Evolutionary conservation across 2,329 filamentous ascomycete species (phyloP), one percentile per base, ranked within the genome.

Genomic region (Penicillium decumbens): DNA sequence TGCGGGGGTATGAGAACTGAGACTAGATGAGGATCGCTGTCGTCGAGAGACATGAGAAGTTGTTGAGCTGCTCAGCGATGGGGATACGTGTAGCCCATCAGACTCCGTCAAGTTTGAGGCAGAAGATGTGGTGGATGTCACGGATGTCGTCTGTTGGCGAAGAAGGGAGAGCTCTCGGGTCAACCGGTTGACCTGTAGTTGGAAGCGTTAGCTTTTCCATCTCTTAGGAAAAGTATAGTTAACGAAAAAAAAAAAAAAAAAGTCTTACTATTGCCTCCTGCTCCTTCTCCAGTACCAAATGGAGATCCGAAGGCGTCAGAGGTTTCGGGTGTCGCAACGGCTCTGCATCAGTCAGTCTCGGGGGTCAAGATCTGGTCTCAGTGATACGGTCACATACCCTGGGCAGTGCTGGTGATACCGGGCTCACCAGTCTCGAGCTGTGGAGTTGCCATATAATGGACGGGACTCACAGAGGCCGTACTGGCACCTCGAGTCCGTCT

Each of bases 211-310:
- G 33, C 20, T 10, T 37, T 12, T 5, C n/a, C 32, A 20, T 20
- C 4, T 20, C 10, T 35, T 10, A 2, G 10, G 6, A 4, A 10
- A 4, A 8, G 7, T 4, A 74, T 29, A 29, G 27, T 18, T 18
- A 18, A 18, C 15, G 15, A 2, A 2, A 18, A 10, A 33, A 6
- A 12, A 5, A 2, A 2, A 18, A 10, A 33, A 6, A 12, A 5
- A 3, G 10, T 23, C 83, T 56, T 78, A 93, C 91, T 62, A 96
- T 86, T 30, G 90, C 88, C 71, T 97, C 92, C 63, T 97, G 91
- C 67, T 97, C 92, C 70, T 95, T 93, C 72, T 97, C 92, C 24
- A 96, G 78, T 73, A 95, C 83, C 51, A 88, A 78, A 69, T 96
- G 90, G 53, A 97, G 78, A 69, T 97, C 92, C 3, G 89, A 87